Conservation (phyloP, 352 stramenopile genomes). For the Phytophthora hybrid region DNA sequence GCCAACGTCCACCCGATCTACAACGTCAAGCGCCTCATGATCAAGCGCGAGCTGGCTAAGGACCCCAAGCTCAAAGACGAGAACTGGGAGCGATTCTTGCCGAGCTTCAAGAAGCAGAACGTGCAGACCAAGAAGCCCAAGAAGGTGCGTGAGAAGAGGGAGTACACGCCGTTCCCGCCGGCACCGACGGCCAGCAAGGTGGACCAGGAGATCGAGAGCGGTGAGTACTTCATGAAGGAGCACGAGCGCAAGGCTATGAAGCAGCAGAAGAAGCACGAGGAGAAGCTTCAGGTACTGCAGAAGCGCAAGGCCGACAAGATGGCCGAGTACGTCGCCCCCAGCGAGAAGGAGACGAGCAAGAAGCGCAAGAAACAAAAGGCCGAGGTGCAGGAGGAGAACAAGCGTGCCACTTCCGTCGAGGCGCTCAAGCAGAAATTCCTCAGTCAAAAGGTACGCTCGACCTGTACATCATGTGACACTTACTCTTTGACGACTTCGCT, state of each 20-base stretch:
- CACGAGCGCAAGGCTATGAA: slow-evolving; percentile 94
- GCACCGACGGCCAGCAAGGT: slow-evolving; percentile 96
- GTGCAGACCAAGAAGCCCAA: slow-evolving; percentile 96
- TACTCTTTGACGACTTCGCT: background rate
- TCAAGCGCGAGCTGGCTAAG: slow-evolving; percentile 99
- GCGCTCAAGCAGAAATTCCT: slow-evolving; percentile 88
- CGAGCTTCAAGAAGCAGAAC: slow-evolving; percentile 99
- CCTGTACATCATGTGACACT: background rate
- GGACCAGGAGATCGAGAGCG: slow-evolving; percentile 98
- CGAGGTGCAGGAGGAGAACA: slow-evolving; percentile 51
- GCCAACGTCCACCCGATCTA: slow-evolving; percentile 99
- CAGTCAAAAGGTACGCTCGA: slow-evolving; percentile 63
- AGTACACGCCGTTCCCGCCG: slow-evolving; percentile 99
- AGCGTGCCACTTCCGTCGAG: slow-evolving; percentile 64
- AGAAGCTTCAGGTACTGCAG: slow-evolving; percentile 65
- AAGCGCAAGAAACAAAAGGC: slow-evolving; percentile 83
- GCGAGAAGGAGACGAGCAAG: slow-evolving; percentile 78
- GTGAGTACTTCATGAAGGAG: slow-evolving; percentile 99
- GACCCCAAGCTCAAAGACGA: slow-evolving; percentile 97
- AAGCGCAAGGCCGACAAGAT: slow-evolving; percentile 81
- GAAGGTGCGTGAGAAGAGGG: slow-evolving; percentile 92
- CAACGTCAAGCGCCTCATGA: slow-evolving; percentile 99
- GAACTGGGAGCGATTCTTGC: slow-evolving; percentile 99
- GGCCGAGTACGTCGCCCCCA: slow-evolving; percentile 77
- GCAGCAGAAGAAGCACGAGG: slow-evolving; percentile 87